phyloP scores from a whole-genome alignment of 768 basidiomycete species.

The Mycena polygramma region DNA sequence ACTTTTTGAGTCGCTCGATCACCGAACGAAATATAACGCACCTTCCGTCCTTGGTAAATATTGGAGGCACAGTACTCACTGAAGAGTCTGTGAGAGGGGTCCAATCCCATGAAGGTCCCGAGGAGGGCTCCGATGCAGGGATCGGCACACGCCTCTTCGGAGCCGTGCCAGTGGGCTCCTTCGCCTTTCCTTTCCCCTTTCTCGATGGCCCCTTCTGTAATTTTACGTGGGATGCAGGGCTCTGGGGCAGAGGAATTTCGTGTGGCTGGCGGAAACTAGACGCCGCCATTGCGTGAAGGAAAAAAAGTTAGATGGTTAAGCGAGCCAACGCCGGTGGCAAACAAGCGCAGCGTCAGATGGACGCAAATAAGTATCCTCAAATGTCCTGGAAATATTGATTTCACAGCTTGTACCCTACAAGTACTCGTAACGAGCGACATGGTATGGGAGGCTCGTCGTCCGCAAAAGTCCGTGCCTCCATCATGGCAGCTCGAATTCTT shows the following conservation, averaged over 20 bases:
- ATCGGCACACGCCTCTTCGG: slow-evolving; percentile 40
- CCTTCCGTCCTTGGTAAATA: slow-evolving; percentile 94
- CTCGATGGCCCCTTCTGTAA: slow-evolving; percentile 47
- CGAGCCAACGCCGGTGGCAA: slow-evolving; percentile 7
- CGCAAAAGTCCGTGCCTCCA: slow-evolving; percentile 67
- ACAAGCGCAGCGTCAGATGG: background rate
- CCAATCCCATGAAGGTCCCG: slow-evolving; percentile 71
- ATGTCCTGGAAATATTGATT: slow-evolving; percentile 2
- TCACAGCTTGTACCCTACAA: slow-evolving; percentile 70
- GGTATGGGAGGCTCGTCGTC: slow-evolving; percentile 65
- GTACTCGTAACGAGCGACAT: slow-evolving; percentile 70
- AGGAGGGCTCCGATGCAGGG: slow-evolving; percentile 34
- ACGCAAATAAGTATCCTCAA: background rate
- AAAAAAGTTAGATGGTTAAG: slow-evolving; percentile 44
- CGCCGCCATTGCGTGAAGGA: slow-evolving; percentile 54
- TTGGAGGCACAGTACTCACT: slow-evolving; percentile 73
- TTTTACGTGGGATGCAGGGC: slow-evolving; percentile 38
- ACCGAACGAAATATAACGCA: slow-evolving; percentile 47
- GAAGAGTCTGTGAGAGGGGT: slow-evolving; percentile 76
- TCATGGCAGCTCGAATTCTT: slow-evolving; percentile 69
- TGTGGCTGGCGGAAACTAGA: slow-evolving; percentile 57
- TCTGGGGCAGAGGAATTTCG: slow-evolving; percentile 49
- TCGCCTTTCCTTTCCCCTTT: slow-evolving; percentile 63
- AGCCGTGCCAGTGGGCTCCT: slow-evolving; percentile 49
- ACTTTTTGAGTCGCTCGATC: slow-evolving; percentile 22